Conservation (phyloP, 192 early-diverging fungal species). For the Podila verticillata region DNA sequence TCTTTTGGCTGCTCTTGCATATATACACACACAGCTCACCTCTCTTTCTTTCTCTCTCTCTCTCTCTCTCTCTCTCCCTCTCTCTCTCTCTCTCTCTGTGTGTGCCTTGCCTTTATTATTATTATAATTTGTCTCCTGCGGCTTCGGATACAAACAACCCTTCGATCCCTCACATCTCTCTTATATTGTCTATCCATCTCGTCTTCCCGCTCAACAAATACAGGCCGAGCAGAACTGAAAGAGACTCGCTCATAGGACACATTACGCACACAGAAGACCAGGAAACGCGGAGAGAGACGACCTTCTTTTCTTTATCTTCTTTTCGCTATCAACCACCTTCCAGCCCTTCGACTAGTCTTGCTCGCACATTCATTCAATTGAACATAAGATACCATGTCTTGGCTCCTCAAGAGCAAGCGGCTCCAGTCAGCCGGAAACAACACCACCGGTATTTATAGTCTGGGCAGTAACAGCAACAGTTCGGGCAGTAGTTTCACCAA, state of each 20-base stretch:
- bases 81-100: not conserved
- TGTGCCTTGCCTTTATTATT: not conserved
- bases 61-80: not conserved
- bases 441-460: conserved; percentile 48
- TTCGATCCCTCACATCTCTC: no score
- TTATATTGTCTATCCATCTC: conserved; percentile 4
- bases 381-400: conserved; percentile 26
- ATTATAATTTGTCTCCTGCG: not conserved
- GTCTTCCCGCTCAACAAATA: no score
- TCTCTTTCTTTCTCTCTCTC: not conserved
- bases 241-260: no score
- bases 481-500: conserved; percentile 15
- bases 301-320: not conserved
- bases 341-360: no score
- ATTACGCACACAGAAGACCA: no score
- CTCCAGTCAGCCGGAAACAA: conserved; percentile 40
- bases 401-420: conserved; percentile 54
- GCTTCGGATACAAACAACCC: no score
- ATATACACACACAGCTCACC: not conserved
- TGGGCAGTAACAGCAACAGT: conserved; percentile 39
- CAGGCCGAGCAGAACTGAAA: no score
- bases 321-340: not conserved
- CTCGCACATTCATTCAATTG: no score
- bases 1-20: not conserved
- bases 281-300: no score